phyloP scores from a whole-genome alignment of 1,284 basidiomycete species.

The Schizophyllum commune region DNA sequence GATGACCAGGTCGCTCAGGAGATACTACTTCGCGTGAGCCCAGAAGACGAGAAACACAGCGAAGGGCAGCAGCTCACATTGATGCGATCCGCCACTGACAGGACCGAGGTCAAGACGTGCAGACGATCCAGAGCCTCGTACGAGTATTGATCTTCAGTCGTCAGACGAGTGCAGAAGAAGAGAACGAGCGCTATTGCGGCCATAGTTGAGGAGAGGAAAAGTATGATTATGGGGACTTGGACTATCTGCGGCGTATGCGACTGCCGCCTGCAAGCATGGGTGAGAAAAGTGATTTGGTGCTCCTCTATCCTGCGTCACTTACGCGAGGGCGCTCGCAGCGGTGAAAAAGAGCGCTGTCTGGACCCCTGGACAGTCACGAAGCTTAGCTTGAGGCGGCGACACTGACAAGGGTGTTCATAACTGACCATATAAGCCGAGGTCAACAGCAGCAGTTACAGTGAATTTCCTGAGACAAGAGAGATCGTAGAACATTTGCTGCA shows the following conservation, averaged over 20 bases:
- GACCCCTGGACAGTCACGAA: background rate
- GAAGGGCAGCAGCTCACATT: background rate
- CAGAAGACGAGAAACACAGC: background rate
- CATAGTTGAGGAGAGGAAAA: background rate
- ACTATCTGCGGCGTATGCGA: background rate
- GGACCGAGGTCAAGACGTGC: background rate
- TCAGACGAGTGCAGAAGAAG: background rate
- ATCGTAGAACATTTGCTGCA: no score
- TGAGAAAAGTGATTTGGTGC: no score
- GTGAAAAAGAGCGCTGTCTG: background rate
- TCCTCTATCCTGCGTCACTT: background rate
- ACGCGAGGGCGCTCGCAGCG: background rate
- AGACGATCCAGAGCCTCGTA: background rate
- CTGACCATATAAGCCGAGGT: background rate
- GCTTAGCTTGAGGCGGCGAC: background rate
- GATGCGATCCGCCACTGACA: background rate
- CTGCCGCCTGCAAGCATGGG: background rate
- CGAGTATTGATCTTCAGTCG: background rate
- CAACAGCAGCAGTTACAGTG: background rate
- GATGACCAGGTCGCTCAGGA: slow-evolving; percentile 10
- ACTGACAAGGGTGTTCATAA: background rate
- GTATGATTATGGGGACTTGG: background rate
- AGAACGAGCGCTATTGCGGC: background rate
- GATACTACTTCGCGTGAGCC: slow-evolving; percentile 3
- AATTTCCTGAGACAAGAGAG: no score